Conservation (phyloP, 148 eudicot genomes). For the Camellia lanceoleosa region DNA sequence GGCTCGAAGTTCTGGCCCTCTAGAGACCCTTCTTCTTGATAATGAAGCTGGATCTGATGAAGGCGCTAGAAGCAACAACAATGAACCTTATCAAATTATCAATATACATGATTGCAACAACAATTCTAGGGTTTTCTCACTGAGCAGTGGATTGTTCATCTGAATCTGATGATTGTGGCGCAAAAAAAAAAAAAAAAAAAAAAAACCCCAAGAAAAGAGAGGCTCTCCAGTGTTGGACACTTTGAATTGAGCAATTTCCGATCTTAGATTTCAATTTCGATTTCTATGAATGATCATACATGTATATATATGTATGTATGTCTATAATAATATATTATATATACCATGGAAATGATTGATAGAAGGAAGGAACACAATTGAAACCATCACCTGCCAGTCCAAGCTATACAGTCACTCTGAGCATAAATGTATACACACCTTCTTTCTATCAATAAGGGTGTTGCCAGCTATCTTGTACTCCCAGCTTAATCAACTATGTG, state of each 20-base stretch:
- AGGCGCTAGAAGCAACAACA: conserved; percentile 74
- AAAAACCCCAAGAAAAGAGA: no score
- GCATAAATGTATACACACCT: no score
- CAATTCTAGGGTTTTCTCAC: background rate
- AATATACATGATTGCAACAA: conserved; percentile 39
- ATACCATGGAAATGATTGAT: background rate
- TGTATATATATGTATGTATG: background rate
- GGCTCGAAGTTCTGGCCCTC: conserved; percentile 63
- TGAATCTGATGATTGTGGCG: background rate
- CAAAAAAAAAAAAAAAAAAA: background rate
- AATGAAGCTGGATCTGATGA: no score
- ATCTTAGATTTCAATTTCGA: background rate
- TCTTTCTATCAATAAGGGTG: no score
- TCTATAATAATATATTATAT: background rate
- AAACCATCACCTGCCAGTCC: background rate
- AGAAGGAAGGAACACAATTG: background rate
- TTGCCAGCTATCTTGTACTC: no score
- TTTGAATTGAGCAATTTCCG: background rate
- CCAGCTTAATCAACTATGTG: no score
- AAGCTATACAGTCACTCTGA: background rate
- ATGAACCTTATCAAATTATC: conserved; percentile 63
- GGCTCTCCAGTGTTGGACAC: background rate
- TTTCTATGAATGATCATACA: background rate
- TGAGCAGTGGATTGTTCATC: conserved; percentile 2
- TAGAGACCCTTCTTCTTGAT: conserved; percentile 74